These are phyloP conservation scores for Intubia oerlemansii DNA, from an alignment of 2,329 filamentous ascomycete genomes.

Conservation along the genomic window DNA sequence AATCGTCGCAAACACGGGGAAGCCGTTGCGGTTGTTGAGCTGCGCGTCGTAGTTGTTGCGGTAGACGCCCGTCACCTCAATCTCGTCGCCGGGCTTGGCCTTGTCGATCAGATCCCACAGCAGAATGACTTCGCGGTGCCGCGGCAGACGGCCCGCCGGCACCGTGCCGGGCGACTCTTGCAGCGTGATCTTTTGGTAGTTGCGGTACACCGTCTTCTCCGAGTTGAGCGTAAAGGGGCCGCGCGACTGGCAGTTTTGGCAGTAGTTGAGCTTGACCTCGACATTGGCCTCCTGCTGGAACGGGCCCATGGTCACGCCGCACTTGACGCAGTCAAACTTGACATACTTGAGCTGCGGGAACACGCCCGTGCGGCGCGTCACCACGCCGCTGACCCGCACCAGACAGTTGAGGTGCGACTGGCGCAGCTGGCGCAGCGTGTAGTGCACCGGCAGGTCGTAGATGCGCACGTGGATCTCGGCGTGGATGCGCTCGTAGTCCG, in stretches of 20 bases:
- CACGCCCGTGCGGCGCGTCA: constrained; percentile 82
- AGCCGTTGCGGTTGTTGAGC: constrained; percentile 95
- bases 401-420: constrained; percentile 93
- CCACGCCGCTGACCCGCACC: constrained; percentile 83
- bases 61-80: constrained; percentile 92
- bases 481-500: constrained; percentile 93
- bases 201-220: constrained; percentile 94
- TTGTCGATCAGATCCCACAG: constrained; percentile 94
- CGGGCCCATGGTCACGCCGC: constrained; percentile 73
- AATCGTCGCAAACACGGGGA: constrained; percentile 94
- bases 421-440: constrained; percentile 83
- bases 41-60: constrained; percentile 96
- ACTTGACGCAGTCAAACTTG: constrained; percentile 94
- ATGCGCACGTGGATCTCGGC: constrained; percentile 96
- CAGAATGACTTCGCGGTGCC: constrained; percentile 83
- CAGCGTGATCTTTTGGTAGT: constrained; percentile 93
- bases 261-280: constrained; percentile 91
- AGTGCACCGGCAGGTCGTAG: constrained; percentile 80
- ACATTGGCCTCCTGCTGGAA: constrained; percentile 96
- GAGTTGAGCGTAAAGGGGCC: constrained; percentile 92
- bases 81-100: constrained; percentile 92
- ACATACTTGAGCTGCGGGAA: constrained; percentile 98
- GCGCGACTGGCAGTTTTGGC: constrained; percentile 85
- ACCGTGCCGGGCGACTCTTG: constrained; percentile 96
- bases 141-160: constrained; percentile 79